Evolutionary conservation across 495 filamentous ascomycete genomes (phyloP), one percentile per base, ranked within the genome.

Genomic region (Tuber microsphaerosporum): DNA sequence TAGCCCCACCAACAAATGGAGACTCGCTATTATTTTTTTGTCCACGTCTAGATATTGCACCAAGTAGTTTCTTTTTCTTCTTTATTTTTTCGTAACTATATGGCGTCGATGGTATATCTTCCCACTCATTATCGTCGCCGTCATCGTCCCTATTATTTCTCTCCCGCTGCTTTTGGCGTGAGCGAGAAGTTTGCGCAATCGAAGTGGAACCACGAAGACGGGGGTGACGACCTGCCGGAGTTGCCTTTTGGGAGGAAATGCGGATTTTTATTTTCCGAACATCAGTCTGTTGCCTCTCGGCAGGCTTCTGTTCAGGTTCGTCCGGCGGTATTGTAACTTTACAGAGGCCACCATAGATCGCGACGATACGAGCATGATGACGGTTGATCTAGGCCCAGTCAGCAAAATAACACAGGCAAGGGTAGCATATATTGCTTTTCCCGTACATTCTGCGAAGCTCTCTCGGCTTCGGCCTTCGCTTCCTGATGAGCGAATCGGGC

Each of bases 341-440:
- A 78, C 93, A 86, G 20, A 99, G 89, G 84, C 97, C 97, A 73
- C 89, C 86, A 12, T 90, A 89, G 77, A 99, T 97, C 61, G 88
- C 91, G 75, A 87, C 89, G 73, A 93, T 86, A 42, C 93, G 90
- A 80, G 89, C 90, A 81, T 90, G 89, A 84, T 97, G 93, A 70
- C 93, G 89, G 80, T 92, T 88, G 22, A 96, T 88, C 74, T 89
- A 72, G n/a, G 16, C 17, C 26, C 6, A 48, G 71, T 82, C 70
- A 82, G 80, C 14, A 26, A 44, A 31, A 45, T 17, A 46, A 42
- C n/a, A 43, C 69, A 31, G 22, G 42, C 41, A 51, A 26, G n/a
- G 56, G 42, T 42, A 43, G 34, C 20, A 39, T n/a, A 69, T 12
- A 41, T 43, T 19, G 34, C n/a, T 16, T 39, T 48, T 22, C 20